Evolutionary conservation across 768 basidiomycete genomes (phyloP).

Genomic region (Pisolithus sp.): DNA sequence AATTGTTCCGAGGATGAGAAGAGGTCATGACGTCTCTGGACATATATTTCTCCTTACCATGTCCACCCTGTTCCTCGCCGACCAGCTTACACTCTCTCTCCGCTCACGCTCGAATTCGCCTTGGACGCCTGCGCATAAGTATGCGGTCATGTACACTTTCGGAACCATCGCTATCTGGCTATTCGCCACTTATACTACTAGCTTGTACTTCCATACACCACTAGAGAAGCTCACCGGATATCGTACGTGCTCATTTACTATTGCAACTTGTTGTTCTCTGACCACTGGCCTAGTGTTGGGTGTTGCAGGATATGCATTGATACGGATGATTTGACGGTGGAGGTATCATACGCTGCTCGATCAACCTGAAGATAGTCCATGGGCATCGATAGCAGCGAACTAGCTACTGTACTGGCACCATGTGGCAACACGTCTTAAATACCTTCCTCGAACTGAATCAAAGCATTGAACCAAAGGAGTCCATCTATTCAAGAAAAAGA

Average conservation of each 20-base stretch:
- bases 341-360: not conserved
- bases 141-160: conserved; percentile 41
- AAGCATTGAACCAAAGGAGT: too few species aligned
- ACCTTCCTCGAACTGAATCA: too few species aligned
- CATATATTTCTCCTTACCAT: conserved; percentile 88
- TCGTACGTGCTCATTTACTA: conserved; percentile 43
- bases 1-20: conserved; percentile 54
- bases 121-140: conserved; percentile 41
- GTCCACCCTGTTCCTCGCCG: conserved; percentile 67
- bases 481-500: not conserved
- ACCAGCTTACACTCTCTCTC: conserved; percentile 62
- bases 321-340: conserved; percentile 13
- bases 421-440: too few species aligned
- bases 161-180: conserved; percentile 58
- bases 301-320: conserved; percentile 29
- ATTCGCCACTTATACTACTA: conserved; percentile 72
- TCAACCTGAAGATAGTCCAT: not conserved
- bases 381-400: too few species aligned
- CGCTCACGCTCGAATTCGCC: conserved; percentile 13
- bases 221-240: conserved; percentile 84
- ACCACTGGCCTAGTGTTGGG: conserved; percentile 31
- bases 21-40: conserved; percentile 90
- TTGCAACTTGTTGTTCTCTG: not conserved
- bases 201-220: conserved; percentile 87
- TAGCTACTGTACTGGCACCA: too few species aligned